phyloP scores from a whole-genome alignment of 345 rosid genomes.

The Litchi chinensis region DNA sequence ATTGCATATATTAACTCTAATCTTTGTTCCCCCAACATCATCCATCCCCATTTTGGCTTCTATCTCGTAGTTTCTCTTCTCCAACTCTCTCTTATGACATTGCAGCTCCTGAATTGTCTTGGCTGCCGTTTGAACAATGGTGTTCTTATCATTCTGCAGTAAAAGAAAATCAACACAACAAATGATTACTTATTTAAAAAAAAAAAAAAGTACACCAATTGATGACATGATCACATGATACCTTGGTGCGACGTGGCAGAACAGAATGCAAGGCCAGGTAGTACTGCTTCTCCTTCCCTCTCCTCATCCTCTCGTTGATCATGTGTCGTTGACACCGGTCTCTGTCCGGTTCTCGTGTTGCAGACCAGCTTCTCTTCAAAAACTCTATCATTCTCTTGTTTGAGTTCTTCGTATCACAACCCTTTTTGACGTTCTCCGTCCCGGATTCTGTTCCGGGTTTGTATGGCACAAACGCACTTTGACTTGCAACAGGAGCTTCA shows the following conservation, averaged over 20 bases:
- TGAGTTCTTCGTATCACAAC: constrained; percentile 29
- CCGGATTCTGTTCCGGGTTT: constrained; percentile 12
- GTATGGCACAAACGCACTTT: constrained; percentile 44
- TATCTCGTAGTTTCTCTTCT: constrained; percentile 38
- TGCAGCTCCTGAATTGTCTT: constrained; percentile 46
- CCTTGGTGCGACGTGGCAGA: constrained; percentile 68
- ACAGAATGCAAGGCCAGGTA: constrained; percentile 56
- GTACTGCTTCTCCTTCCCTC: constrained; percentile 61
- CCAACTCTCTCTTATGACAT: constrained; percentile 39
- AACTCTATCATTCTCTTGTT: constrained; percentile 59
- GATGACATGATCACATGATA: constrained; percentile 15
- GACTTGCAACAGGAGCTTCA: constrained; percentile 13
- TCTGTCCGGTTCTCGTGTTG: constrained; percentile 29
- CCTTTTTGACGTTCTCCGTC: background rate
- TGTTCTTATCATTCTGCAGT: constrained; percentile 60
- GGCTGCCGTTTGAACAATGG: constrained; percentile 49
- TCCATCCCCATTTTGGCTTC: constrained; percentile 25
- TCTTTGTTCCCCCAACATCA: constrained; percentile 30
- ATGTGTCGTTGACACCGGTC: constrained; percentile 47
- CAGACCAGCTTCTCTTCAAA: constrained; percentile 37
- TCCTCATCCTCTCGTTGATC: constrained; percentile 72
- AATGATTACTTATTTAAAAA: background rate
- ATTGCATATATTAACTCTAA: constrained; percentile 43
- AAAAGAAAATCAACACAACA: background rate
- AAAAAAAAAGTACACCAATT: background rate